Conservation (phyloP, 805 yeast genomes). For the Candida broadrunensis region DNA sequence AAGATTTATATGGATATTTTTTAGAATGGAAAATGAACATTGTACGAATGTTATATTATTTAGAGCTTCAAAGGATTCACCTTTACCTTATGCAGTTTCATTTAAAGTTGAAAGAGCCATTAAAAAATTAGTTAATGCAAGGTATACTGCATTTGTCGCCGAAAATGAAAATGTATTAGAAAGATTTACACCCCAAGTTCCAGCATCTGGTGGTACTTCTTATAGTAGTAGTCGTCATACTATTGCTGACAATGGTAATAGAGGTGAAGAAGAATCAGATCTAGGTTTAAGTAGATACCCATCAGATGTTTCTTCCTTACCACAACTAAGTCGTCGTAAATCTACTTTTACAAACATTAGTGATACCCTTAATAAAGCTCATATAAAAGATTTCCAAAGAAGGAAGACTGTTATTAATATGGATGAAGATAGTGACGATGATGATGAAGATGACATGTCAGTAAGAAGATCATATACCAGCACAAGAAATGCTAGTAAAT, state of each 20-base stretch:
- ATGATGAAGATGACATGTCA: slow-evolving; percentile 24
- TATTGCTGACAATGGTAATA: not conserved
- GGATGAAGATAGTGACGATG: slow-evolving; percentile 34
- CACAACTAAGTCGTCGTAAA: slow-evolving; percentile 12
- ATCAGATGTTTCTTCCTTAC: slow-evolving; percentile 2
- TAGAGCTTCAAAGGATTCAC: slow-evolving; percentile 84
- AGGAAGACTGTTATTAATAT: slow-evolving; percentile 34
- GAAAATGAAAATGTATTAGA: not conserved
- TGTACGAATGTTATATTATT: slow-evolving; percentile 82
- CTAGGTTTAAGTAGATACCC: slow-evolving; percentile 8
- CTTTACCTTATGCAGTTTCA: slow-evolving; percentile 68
- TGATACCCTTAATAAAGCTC: slow-evolving; percentile 67
- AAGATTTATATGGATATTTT: slow-evolving; percentile 84
- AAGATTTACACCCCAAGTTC: not conserved
- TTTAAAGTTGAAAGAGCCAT: slow-evolving; percentile 33
- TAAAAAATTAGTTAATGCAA: slow-evolving; percentile 32
- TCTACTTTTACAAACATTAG: slow-evolving; percentile 45
- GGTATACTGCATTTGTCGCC: slow-evolving; percentile 3
- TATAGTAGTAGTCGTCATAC: slow-evolving; percentile 2
- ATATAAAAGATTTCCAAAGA: slow-evolving; percentile 82
- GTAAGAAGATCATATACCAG: not conserved
- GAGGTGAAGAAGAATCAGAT: slow-evolving; percentile 11
- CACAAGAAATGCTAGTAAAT: not conserved
- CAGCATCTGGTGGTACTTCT: not conserved
- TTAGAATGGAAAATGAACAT: slow-evolving; percentile 96